phyloP scores from a whole-genome alignment of 805 yeast genomes.

The Nakazawaea ernobii region DNA sequence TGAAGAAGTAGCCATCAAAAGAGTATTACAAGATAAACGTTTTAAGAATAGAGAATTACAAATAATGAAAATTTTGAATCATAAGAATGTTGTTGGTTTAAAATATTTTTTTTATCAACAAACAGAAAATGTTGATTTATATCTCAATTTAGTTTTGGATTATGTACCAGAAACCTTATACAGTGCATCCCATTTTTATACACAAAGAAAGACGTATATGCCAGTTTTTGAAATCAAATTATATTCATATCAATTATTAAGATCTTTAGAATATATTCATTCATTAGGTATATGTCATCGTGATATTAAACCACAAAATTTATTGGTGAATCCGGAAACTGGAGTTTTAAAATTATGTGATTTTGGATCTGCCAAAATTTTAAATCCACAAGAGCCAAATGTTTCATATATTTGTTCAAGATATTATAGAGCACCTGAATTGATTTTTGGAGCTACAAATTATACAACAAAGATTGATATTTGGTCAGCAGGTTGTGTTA shows the following conservation, averaged over 20 bases:
- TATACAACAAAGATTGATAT: constrained; percentile 95
- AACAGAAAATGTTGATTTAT: constrained; percentile 73
- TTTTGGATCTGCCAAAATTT: constrained; percentile 90
- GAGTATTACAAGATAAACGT: constrained; percentile 93
- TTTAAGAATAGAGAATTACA: constrained; percentile 93
- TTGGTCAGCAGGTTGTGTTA: constrained; percentile 98
- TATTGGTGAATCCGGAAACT: constrained; percentile 77
- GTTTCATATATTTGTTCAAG: constrained; percentile 96
- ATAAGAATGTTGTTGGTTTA: constrained; percentile 82
- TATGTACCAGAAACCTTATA: constrained; percentile 94
- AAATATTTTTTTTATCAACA: constrained; percentile 80
- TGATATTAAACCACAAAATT: constrained; percentile 87
- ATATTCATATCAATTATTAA: constrained; percentile 69
- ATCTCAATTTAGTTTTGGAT: constrained; percentile 84
- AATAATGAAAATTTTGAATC: constrained; percentile 86
- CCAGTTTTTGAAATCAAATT: constrained; percentile 85
- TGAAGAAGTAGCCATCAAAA: constrained; percentile 85
- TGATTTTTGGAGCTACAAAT: constrained; percentile 94
- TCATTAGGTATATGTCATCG: constrained; percentile 79
- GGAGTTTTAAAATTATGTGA: constrained; percentile 91
- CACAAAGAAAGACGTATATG: constrained; percentile 63
- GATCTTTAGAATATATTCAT: constrained; percentile 79
- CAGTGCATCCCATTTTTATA: constrained; percentile 83
- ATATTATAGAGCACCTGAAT: constrained; percentile 95
- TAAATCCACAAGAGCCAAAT: constrained; percentile 87